These are phyloP conservation scores for Ascochyta viciae-villosae DNA, from an alignment of 2,329 filamentous ascomycete species.

Conservation along the genomic window DNA sequence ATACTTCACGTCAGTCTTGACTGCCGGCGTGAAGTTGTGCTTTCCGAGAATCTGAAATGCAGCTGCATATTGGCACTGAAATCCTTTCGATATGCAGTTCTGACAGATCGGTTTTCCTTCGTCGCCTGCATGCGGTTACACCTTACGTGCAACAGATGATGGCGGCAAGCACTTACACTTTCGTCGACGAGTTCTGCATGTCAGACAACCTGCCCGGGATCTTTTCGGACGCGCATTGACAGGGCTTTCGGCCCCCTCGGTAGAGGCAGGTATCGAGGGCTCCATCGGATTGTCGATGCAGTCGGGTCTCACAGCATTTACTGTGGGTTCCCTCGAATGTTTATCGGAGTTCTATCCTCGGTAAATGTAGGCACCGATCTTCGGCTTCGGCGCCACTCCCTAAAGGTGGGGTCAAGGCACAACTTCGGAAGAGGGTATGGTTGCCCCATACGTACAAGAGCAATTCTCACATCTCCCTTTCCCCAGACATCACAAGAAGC, in stretches of 20 bases:
- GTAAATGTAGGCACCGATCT: slow-evolving; percentile 24
- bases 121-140: slow-evolving; percentile 51
- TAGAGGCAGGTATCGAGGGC: slow-evolving; percentile 4
- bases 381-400: neutral
- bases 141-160: neutral
- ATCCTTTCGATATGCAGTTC: slow-evolving; percentile 56
- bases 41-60: slow-evolving; percentile 58
- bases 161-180: slow-evolving; percentile 53
- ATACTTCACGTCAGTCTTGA: slow-evolving; percentile 23
- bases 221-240: slow-evolving; percentile 20
- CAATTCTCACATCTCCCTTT: too few species aligned
- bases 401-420: slow-evolving; percentile 12
- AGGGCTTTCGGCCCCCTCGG: slow-evolving; percentile 13
- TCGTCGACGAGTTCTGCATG: slow-evolving; percentile 57
- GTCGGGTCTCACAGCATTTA: neutral
- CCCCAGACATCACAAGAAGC: too few species aligned
- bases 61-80: slow-evolving; percentile 59
- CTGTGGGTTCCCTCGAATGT: slow-evolving; percentile 1
- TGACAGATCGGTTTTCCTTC: slow-evolving; percentile 59
- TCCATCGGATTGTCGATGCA: slow-evolving; percentile 17
- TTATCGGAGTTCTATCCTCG: slow-evolving; percentile 17
- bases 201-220: slow-evolving; percentile 56
- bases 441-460: slow-evolving; percentile 31
- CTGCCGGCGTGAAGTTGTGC: slow-evolving; percentile 54
- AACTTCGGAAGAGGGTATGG: slow-evolving; percentile 47